phyloP scores from a whole-genome alignment of 2,329 filamentous ascomycete genomes.

The Triangularia setosa region DNA sequence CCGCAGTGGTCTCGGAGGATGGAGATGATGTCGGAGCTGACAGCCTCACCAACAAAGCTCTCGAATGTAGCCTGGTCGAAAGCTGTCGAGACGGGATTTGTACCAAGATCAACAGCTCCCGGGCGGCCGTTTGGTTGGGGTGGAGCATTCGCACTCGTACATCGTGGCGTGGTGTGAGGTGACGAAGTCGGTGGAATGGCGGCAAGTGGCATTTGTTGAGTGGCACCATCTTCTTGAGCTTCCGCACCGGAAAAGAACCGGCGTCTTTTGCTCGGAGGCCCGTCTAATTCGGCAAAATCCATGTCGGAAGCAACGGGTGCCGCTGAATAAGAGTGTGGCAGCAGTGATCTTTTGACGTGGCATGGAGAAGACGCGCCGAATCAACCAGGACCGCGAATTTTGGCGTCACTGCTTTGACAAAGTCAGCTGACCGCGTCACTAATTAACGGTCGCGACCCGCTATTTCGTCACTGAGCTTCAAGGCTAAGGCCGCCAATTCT shows the following conservation, averaged over 20 bases:
- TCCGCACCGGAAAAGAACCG: slow-evolving; percentile 40
- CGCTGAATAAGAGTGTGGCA: neutral
- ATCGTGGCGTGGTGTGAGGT: slow-evolving; percentile 3
- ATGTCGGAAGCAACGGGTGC: slow-evolving; percentile 12
- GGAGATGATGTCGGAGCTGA: slow-evolving; percentile 45
- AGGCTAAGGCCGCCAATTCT: neutral
- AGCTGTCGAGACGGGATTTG: slow-evolving; percentile 29
- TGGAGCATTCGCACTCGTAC: neutral
- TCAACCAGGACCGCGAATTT: slow-evolving; percentile 21
- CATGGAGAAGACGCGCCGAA: slow-evolving; percentile 22
- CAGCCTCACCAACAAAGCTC: slow-evolving; percentile 55
- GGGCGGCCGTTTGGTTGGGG: neutral
- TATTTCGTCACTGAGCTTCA: neutral
- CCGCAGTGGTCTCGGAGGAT: slow-evolving; percentile 53
- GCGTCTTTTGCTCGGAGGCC: slow-evolving; percentile 45
- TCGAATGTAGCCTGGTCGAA: slow-evolving; percentile 60
- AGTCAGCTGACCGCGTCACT: slow-evolving; percentile 23
- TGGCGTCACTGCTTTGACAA: slow-evolving; percentile 16
- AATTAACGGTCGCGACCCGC: slow-evolving; percentile 7
- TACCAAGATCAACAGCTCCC: neutral
- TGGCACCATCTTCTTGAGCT: slow-evolving; percentile 10
- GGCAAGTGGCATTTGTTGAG: neutral
- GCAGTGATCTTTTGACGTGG: neutral
- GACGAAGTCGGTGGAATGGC: neutral
- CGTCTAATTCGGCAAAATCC: slow-evolving; percentile 26